Conservation (phyloP, 805 yeast species). For the Barnettozyma botsteinii region DNA sequence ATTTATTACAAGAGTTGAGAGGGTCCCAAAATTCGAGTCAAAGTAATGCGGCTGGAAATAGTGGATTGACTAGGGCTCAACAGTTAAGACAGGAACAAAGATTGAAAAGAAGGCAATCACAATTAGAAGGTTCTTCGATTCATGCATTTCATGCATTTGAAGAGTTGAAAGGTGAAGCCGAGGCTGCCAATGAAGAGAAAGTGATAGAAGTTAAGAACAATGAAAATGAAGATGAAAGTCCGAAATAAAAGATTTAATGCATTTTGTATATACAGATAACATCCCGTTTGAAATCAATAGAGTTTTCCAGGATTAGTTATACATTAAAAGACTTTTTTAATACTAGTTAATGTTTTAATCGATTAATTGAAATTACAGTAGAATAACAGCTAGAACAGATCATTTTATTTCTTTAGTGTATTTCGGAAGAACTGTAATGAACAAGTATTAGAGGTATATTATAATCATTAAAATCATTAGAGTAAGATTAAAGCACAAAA, state of each 20-base stretch:
- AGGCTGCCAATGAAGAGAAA: neutral
- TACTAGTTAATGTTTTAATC: too few species aligned
- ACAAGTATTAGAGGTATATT: too few species aligned
- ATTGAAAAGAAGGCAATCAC: constrained; percentile 21
- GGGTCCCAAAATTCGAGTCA: constrained; percentile 18
- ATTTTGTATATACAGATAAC: neutral
- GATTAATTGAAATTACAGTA: too few species aligned
- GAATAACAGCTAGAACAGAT: too few species aligned
- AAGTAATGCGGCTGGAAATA: constrained; percentile 24
- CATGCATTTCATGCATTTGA: neutral
- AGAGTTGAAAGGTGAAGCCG: neutral
- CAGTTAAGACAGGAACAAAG: constrained; percentile 38
- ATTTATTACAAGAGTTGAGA: constrained; percentile 55
- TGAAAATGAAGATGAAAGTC: constrained; percentile 5
- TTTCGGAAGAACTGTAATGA: too few species aligned
- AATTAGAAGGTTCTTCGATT: constrained; percentile 2
- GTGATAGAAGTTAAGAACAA: constrained; percentile 2
- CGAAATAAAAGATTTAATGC: too few species aligned
- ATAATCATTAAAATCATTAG: neutral
- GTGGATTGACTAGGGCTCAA: constrained; percentile 35
- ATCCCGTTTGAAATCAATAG: neutral
- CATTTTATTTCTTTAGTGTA: too few species aligned
- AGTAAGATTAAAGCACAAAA: neutral
- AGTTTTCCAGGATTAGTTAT: too few species aligned
- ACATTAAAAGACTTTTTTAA: too few species aligned